These are phyloP conservation scores for Aspergillus fijiensis DNA, from an alignment of 2,329 filamentous ascomycete species.

Conservation along the genomic window DNA sequence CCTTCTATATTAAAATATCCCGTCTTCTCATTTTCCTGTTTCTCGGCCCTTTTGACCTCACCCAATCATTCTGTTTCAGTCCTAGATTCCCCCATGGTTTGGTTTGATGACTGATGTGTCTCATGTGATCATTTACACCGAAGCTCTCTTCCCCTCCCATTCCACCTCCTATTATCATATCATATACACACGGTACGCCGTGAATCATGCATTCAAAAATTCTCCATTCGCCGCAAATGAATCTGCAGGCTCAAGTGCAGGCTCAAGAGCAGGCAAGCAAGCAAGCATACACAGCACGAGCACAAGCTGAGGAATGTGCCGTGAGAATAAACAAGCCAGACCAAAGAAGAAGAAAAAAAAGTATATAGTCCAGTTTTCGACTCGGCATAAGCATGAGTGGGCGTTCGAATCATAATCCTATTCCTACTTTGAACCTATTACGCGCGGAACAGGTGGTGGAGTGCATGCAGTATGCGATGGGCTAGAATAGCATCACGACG, in stretches of 20 bases:
- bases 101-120: slow-evolving; percentile 28
- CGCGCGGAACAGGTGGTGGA: background rate
- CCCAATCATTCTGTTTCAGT: slow-evolving; percentile 10
- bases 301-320: background rate
- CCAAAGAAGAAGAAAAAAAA: background rate
- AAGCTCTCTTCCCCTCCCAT: slow-evolving; percentile 9
- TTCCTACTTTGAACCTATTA: background rate
- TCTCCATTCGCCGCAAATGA: background rate
- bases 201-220: background rate
- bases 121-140: slow-evolving; percentile 18
- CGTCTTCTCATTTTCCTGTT: slow-evolving; percentile 7
- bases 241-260: background rate
- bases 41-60: slow-evolving; percentile 8
- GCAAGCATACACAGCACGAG: background rate
- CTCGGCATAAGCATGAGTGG: background rate
- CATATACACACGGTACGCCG: slow-evolving; percentile 1
- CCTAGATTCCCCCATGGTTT: slow-evolving; percentile 31
- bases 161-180: slow-evolving; percentile 4
- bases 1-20: slow-evolving; percentile 9
- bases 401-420: background rate
- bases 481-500: background rate
- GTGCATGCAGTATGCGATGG: background rate
- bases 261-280: background rate
- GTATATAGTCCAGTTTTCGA: background rate
- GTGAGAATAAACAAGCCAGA: background rate